These are phyloP conservation scores for Sicyos baderoa DNA, from an alignment of 306 rosid genomes.

Conservation along the genomic window DNA sequence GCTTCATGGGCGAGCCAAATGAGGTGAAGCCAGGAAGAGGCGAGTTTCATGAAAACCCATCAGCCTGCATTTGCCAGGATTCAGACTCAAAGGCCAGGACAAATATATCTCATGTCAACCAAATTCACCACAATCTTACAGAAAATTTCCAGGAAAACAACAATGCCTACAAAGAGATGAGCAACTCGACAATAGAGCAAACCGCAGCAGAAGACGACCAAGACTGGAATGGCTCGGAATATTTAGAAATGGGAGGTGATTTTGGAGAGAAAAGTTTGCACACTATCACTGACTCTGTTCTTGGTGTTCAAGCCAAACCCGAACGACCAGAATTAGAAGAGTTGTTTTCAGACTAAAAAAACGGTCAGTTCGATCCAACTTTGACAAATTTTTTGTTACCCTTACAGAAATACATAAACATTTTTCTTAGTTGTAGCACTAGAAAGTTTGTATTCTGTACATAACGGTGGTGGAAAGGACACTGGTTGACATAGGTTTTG, in stretches of 20 bases:
- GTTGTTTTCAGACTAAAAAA: constrained; percentile 53
- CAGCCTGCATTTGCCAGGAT: constrained; percentile 64
- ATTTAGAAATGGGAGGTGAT: constrained; percentile 26
- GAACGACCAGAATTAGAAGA: constrained; percentile 53
- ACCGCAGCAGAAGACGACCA: constrained; percentile 34
- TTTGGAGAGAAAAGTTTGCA: constrained; percentile 22
- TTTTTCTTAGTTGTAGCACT: not conserved
- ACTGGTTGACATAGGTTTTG: constrained; percentile 26
- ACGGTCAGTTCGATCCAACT: not conserved
- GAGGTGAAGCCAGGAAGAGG: constrained; percentile 62
- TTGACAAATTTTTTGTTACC: constrained; percentile 13
- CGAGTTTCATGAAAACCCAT: constrained; percentile 80
- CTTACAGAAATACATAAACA: not conserved
- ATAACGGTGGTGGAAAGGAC: constrained; percentile 12
- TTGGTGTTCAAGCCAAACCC: constrained; percentile 23
- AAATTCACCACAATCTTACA: constrained; percentile 18
- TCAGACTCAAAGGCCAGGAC: constrained; percentile 22
- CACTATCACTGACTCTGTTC: constrained; percentile 23
- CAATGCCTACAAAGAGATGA: constrained; percentile 16
- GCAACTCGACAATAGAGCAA: constrained; percentile 29
- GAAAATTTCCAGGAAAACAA: constrained; percentile 20
- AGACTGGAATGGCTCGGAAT: constrained; percentile 42
- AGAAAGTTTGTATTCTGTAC: constrained; percentile 26
- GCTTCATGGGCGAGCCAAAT: constrained; percentile 87
- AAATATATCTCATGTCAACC: constrained; percentile 21